phyloP scores from a whole-genome alignment of 768 basidiomycete genomes.

The Mycena albidolilacea region DNA sequence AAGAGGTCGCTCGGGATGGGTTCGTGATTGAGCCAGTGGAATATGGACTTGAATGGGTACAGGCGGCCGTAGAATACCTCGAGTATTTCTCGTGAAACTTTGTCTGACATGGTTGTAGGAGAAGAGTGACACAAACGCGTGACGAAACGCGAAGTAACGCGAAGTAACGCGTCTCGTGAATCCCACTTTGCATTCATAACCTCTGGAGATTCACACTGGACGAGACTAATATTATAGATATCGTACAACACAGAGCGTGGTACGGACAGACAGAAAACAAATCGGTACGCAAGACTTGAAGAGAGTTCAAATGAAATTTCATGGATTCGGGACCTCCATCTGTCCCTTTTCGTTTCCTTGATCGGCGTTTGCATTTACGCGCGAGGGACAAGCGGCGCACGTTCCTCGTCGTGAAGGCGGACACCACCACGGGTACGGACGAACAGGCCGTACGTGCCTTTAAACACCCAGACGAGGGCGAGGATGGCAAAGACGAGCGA shows the following conservation, averaged over 20 bases:
- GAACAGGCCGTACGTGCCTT: constrained; percentile 75
- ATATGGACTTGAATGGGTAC: constrained; percentile 96
- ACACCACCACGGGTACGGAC: constrained; percentile 66
- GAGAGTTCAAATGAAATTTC: not conserved
- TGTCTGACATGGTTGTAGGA: constrained; percentile 8
- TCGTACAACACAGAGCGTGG: constrained; percentile 10
- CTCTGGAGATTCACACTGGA: not conserved
- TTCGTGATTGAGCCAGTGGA: constrained; percentile 95
- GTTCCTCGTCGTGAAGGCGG: constrained; percentile 87
- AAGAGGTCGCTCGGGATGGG: constrained; percentile 85
- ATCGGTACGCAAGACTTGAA: constrained; percentile 4
- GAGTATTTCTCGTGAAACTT: constrained; percentile 53
- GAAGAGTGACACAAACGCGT: not conserved
- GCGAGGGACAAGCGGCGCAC: constrained; percentile 81
- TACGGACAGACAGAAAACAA: not conserved
- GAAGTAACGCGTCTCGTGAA: not conserved
- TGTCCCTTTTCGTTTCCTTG: constrained; percentile 17
- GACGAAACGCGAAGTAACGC: not conserved
- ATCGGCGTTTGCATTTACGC: constrained; percentile 38
- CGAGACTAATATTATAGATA: constrained; percentile 16
- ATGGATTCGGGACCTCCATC: constrained; percentile 13
- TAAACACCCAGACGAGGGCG: constrained; percentile 86
- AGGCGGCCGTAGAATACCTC: constrained; percentile 87
- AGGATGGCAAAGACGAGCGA: constrained; percentile 90
- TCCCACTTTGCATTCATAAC: not conserved